Evolutionary conservation across 805 yeast species (phyloP).

Genomic region (Pichia thaimueangensis): DNA sequence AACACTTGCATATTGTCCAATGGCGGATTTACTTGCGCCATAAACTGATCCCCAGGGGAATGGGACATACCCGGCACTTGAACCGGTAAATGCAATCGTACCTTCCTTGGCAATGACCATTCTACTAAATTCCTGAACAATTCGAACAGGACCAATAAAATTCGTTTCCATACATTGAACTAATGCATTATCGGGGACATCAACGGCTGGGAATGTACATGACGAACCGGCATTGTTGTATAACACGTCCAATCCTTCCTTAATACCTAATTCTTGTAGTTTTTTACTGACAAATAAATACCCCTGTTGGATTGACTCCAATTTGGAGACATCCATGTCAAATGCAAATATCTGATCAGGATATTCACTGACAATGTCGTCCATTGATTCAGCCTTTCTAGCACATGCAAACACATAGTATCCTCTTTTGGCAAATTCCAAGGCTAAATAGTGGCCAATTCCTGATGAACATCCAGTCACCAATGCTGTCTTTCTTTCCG

Average conservation of each 20-base stretch:
- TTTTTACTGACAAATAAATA: conserved; percentile 33
- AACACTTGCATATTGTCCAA: conserved; percentile 61
- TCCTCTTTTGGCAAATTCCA: conserved; percentile 38
- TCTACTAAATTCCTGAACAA: conserved; percentile 47
- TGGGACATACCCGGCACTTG: conserved; percentile 56
- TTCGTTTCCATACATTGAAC: conserved; percentile 55
- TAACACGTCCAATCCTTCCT: conserved; percentile 45
- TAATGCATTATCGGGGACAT: conserved; percentile 45
- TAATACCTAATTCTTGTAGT: conserved; percentile 19
- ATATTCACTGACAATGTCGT: conserved; percentile 36
- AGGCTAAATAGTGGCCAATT: conserved; percentile 45
- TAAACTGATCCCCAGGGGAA: conserved; percentile 69
- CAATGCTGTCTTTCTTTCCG: conserved; percentile 32
- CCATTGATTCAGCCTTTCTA: conserved; percentile 57
- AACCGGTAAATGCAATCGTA: conserved; percentile 67
- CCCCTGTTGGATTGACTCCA: conserved; percentile 40
- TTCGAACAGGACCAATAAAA: conserved; percentile 61
- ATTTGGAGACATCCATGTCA: conserved; percentile 51
- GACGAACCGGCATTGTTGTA: conserved; percentile 61
- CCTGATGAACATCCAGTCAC: conserved; percentile 59
- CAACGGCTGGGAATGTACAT: conserved; percentile 65
- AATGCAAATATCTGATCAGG: conserved; percentile 38
- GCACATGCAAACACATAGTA: conserved; percentile 68
- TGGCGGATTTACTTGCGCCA: conserved; percentile 67
- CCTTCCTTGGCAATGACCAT: conserved; percentile 54